These are phyloP conservation scores for Aegilops sharonensis DNA, from an alignment of 176 grass and related monocot species.

Conservation along the genomic window DNA sequence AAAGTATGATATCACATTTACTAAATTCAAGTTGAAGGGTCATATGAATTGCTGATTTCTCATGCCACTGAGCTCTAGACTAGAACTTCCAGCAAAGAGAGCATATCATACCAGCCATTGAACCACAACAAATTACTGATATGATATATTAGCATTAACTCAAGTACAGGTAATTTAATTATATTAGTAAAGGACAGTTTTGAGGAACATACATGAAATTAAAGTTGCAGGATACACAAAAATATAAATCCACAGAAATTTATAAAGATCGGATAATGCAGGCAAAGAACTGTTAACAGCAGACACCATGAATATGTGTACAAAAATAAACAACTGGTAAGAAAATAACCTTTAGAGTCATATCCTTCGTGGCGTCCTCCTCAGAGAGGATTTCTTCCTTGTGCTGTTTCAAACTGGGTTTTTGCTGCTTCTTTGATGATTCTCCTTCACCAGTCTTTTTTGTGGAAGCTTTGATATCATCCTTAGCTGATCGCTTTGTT, in stretches of 20 bases:
- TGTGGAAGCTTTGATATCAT: conserved; percentile 29
- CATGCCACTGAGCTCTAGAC: background rate
- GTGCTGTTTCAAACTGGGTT: conserved; percentile 37
- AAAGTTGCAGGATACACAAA: background rate
- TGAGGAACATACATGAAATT: background rate
- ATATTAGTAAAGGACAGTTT: background rate
- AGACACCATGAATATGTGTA: conserved; percentile 11
- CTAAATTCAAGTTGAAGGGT: background rate
- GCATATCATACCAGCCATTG: background rate
- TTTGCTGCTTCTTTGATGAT: conserved; percentile 51
- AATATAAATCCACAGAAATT: background rate
- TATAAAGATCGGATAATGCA: background rate
- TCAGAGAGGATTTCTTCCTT: conserved; percentile 35
- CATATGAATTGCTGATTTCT: background rate
- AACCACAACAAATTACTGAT: background rate
- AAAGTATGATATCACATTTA: background rate
- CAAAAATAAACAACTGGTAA: conserved; percentile 3
- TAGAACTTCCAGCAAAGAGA: background rate
- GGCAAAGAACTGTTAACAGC: background rate
- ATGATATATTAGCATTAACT: background rate
- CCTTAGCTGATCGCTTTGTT: conserved; percentile 43
- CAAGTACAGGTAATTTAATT: background rate
- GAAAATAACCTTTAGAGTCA: conserved; percentile 49
- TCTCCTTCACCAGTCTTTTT: conserved; percentile 48
- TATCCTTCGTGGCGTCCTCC: conserved; percentile 33